Conservation (phyloP, 202 grass and related monocot species). For the Saccharum hybrid region DNA sequence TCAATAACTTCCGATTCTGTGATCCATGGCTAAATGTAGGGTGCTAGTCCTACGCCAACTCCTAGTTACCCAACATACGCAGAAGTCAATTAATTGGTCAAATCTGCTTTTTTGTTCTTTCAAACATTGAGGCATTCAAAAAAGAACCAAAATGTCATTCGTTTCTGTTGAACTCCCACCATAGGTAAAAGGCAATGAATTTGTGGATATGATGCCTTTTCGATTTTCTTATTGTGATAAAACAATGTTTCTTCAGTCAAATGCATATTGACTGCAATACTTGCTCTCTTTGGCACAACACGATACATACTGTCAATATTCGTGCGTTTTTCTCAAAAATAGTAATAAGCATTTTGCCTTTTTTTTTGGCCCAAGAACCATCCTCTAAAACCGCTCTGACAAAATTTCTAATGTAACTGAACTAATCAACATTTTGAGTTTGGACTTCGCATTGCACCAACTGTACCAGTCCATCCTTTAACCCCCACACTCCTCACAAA, state of each 20-base stretch:
- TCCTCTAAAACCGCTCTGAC: background rate
- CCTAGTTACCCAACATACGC: background rate
- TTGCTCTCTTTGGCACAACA: conserved; percentile 18
- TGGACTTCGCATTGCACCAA: conserved; percentile 16
- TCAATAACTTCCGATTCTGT: conserved; percentile 27
- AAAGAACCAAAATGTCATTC: conserved; percentile 9
- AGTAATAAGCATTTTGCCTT: background rate
- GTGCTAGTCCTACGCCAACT: background rate
- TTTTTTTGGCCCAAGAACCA: background rate
- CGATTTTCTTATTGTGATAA: background rate
- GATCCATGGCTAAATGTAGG: background rate
- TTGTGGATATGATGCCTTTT: conserved; percentile 16
- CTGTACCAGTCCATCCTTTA: background rate
- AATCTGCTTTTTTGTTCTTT: conserved; percentile 16
- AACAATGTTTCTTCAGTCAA: background rate
- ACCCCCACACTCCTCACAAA: background rate
- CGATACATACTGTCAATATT: too few relatives aligned
- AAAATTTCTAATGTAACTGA: background rate
- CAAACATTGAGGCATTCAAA: conserved; percentile 13
- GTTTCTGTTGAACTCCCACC: conserved; percentile 32
- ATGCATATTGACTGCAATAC: background rate
- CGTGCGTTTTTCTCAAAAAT: background rate
- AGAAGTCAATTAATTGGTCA: conserved; percentile 40
- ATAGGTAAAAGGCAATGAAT: conserved; percentile 15
- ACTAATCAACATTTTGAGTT: background rate